Base-by-base conservation (phyloP, 306 rosid species). In the Prinsepia uniflora region DNA sequence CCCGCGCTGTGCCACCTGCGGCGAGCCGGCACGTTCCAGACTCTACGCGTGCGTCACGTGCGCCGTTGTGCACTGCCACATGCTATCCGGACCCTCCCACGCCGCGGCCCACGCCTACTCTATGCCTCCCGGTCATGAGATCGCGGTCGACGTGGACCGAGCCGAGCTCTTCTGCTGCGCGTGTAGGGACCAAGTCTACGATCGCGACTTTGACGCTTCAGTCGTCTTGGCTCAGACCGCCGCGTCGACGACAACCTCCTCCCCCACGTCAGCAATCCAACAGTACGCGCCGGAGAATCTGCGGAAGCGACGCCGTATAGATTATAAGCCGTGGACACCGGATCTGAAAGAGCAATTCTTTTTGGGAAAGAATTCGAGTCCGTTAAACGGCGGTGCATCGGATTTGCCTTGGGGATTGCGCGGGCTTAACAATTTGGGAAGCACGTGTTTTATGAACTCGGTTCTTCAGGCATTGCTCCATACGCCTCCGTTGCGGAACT, bases 131-230 rank as follows among this genome's bases (percentile, higher is more conserved):
- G 98, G 96, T 6, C 98, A 92, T 71, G 91, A 89, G 89, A 88
- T 92, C 86, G 92, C 98, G 53, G 86, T 92, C 53, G 98, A 92
- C 69, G 88, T 92, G 59, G 96, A 92, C 18, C 98, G 98, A 6
- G 98, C 96, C 3, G 98, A 92, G 86, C 95, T 92, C 36, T 92
- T 92, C 81, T 92, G 98, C 81, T 89, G 98, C 61, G 88, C 87
- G 6, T 92, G 98, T 75, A 65, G 92, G 49, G 98, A 92, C 65
- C 98, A 89, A 78, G 90, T 92, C 14, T 92, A 92, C 81, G 98
- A 92, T 71, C 86, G 96, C 40, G 98, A 92, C 68, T 92, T 92
- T 61, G 98, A 92, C 79, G 88, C 92, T 0, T 90, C 91, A 2
- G 96, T 92, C 1, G 98, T 92, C 36, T 71, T 89, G 30, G 96